Percentiles rank a stretch among this genome's conserved stretches.
Evolutionary conservation across 176 grass and related monocot genomes (phyloP).

Genomic region (Ensete ventricosum): DNA sequence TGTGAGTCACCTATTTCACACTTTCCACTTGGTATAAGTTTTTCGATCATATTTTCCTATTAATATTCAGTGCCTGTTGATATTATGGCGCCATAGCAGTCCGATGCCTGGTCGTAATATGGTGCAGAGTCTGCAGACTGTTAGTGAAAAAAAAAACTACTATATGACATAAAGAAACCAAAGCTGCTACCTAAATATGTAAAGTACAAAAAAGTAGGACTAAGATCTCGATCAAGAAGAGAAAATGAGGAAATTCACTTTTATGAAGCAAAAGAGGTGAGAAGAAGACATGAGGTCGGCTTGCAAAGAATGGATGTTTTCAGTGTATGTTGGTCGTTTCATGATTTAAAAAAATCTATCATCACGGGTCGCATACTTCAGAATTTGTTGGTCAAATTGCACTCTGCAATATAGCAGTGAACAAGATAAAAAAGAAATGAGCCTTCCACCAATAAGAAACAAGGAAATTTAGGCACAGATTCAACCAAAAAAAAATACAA

Average conservation of each 20-base stretch:
- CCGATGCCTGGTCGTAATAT: too few relatives aligned
- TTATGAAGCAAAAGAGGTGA: not conserved
- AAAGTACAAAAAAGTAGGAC: not conserved
- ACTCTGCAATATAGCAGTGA: too few relatives aligned
- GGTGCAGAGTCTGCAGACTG: too few relatives aligned
- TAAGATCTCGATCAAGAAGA: not conserved
- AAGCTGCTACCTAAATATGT: not conserved
- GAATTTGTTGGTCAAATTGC: too few relatives aligned
- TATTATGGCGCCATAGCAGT: too few relatives aligned
- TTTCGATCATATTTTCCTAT: too few relatives aligned
- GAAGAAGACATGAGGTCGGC: not conserved
- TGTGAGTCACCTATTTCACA: too few relatives aligned
- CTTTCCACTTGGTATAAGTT: too few relatives aligned
- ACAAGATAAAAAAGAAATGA: not conserved
- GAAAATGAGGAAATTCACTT: not conserved
- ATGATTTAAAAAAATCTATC: not conserved
- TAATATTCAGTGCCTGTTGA: too few relatives aligned
- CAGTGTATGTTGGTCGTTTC: not conserved
- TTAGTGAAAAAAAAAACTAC: too few relatives aligned
- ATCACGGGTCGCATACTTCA: not conserved
- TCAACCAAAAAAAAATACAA: not conserved
- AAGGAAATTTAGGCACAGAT: not conserved
- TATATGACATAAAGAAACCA: too few relatives aligned
- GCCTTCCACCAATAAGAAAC: not conserved
- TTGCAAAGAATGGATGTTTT: not conserved